Base-by-base conservation (phyloP, 768 basidiomycete genomes). In the Phylloporus arenicola region DNA sequence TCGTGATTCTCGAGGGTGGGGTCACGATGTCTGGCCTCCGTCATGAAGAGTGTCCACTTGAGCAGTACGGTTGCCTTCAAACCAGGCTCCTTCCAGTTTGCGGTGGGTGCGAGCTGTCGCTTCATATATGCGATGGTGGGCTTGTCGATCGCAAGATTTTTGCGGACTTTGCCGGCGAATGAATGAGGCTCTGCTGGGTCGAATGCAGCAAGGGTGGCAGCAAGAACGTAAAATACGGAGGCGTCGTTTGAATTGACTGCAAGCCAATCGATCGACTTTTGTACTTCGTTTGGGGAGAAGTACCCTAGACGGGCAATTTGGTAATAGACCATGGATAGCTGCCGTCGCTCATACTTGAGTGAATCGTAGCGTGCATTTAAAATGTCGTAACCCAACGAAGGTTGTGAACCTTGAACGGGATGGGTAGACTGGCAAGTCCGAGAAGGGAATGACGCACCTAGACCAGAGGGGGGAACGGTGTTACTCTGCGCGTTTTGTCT, bases 1-100 rank as follows among this genome's bases (percentile, higher is more conserved):
- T 72, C 74, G 27, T 75, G 73, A 57, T 80, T 75, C 57, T 88
- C 84, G 33, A 92, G 67, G 4, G 76, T 73, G 2, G 81, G 70
- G 57, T 89, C 82, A 17, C 79, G 77, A 62, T 86, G 83, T 22
- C 90, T 76, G 6, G 82, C 77, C 55, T 89, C 84, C 1, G 89
- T 84, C 56, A 92, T 72, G 65, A 91, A 90, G 51, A 94, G 74
- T 0, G 91, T 86, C 90, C 91, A 94, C 61, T 90, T 89, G 34
- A 96, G 75, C n/a, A 86, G 68, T 6, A 93, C 61, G 2, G 78
- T 75, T 0, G 89, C 84, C 60, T 85, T 88, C 14, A 95, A 68
- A 2, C 82, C 82, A 1, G 75, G 69, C 17, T 86, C 83, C 47
- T 76, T 84, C 89, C 90, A 92, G 14, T 75, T 68, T 2, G 78